phyloP scores from a whole-genome alignment of 768 basidiomycete genomes.

The Trametes cingulata region DNA sequence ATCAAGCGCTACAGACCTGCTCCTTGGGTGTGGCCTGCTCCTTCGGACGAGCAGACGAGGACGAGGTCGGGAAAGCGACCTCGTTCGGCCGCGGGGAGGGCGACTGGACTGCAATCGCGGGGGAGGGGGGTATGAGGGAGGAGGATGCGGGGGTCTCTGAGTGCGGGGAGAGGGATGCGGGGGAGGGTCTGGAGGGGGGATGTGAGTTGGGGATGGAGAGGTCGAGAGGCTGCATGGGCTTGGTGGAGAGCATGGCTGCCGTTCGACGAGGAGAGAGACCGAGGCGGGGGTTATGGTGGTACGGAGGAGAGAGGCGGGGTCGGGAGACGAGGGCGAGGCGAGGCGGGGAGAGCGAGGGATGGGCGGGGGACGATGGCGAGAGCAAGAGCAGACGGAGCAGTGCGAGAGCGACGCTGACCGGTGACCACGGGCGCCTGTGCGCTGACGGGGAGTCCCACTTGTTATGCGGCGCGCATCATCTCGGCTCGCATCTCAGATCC shows the following conservation, averaged over 20 bases:
- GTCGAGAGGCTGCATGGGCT: constrained; percentile 37
- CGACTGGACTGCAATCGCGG: constrained; percentile 18
- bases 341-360: not conserved
- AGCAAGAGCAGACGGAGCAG: not conserved
- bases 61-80: constrained; percentile 13
- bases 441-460: constrained; percentile 5
- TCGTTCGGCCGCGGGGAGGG: constrained; percentile 17
- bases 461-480: constrained; percentile 24
- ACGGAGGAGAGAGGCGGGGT: constrained; percentile 13
- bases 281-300: constrained; percentile 13
- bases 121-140: constrained; percentile 21
- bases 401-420: not conserved
- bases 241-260: constrained; percentile 39
- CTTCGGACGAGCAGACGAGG: constrained; percentile 5
- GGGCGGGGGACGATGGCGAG: not conserved
- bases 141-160: constrained; percentile 1
- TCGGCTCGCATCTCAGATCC: constrained; percentile 28
- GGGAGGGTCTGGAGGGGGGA: constrained; percentile 18
- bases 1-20: constrained; percentile 29
- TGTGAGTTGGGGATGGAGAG: constrained; percentile 24
- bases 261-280: not conserved
- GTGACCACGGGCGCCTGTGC: not conserved
- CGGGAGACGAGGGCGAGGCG: constrained; percentile 8
- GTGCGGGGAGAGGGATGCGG: constrained; percentile 10
- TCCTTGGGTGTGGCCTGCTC: constrained; percentile 21